Evolutionary conservation across 495 filamentous ascomycete genomes (phyloP).

Genomic region (Margaritispora aquatica): DNA sequence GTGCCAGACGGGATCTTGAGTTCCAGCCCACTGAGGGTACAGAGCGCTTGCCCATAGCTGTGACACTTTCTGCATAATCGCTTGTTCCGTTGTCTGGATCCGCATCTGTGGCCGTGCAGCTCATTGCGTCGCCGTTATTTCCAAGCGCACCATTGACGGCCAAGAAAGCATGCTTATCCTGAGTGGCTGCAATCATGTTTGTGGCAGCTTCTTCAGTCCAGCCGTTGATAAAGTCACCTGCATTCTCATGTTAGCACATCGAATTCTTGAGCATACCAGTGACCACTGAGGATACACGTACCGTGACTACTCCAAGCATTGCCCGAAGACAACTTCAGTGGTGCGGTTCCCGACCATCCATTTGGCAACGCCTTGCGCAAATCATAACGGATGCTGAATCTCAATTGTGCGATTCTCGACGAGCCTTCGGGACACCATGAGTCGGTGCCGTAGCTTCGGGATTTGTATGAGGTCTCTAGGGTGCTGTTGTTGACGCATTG

Average conservation of each 20-base stretch:
- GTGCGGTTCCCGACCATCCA: constrained; percentile 25
- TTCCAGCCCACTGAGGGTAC: not conserved
- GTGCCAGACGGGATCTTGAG: not conserved
- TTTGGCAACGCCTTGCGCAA: constrained; percentile 23
- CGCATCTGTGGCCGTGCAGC: constrained; percentile 16
- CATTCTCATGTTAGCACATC: not conserved
- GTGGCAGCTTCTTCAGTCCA: constrained; percentile 22
- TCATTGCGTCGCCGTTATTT: constrained; percentile 8
- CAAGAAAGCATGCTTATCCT: not conserved
- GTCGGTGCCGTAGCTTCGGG: constrained; percentile 1
- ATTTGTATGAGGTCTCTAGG: constrained; percentile 20
- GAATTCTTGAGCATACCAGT: not conserved
- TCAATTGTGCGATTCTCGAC: constrained; percentile 25
- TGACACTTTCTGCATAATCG: constrained; percentile 19
- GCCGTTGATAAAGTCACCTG: constrained; percentile 26
- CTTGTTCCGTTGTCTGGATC: constrained; percentile 22
- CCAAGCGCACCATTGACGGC: constrained; percentile 11
- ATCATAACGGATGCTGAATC: constrained; percentile 29
- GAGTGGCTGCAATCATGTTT: constrained; percentile 19
- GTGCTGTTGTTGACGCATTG: constrained; percentile 26
- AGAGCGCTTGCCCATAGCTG: constrained; percentile 11
- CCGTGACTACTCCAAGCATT: constrained; percentile 17
- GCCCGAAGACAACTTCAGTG: constrained; percentile 24
- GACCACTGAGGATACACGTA: not conserved
- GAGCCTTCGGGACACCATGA: constrained; percentile 22